phyloP scores from a whole-genome alignment of 345 rosid genomes.

The Balakata baccata region DNA sequence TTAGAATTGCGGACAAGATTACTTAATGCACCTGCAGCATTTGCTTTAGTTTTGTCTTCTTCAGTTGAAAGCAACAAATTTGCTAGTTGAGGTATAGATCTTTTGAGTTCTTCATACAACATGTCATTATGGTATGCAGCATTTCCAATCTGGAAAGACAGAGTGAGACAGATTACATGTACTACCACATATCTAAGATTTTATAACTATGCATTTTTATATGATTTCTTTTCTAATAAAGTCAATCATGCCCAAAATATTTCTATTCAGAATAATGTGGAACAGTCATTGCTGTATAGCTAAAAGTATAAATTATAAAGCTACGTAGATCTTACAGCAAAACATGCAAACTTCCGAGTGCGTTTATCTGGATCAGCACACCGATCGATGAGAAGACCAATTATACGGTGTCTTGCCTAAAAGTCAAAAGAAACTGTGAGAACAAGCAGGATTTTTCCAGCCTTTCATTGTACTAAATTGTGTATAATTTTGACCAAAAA shows the following conservation, averaged over 20 bases:
- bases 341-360: conserved; percentile 92
- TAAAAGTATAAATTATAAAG: background rate
- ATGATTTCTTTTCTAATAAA: background rate
- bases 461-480: background rate
- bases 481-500: too few species aligned
- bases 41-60: conserved; percentile 96
- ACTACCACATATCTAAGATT: background rate
- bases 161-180: background rate
- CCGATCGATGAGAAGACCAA: conserved; percentile 74
- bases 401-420: conserved; percentile 67
- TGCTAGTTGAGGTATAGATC: conserved; percentile 79
- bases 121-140: conserved; percentile 87
- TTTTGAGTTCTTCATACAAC: conserved; percentile 76
- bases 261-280: background rate
- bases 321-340: conserved; percentile 59
- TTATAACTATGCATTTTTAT: background rate
- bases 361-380: conserved; percentile 93
- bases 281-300: background rate
- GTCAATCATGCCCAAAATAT: conserved; percentile 6
- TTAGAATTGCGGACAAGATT: conserved; percentile 95
- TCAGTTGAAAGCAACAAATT: conserved; percentile 66
- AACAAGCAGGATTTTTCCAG: conserved; percentile 5
- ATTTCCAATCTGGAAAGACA: conserved; percentile 67
- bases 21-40: conserved; percentile 95
- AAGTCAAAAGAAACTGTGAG: conserved; percentile 23